Percentiles rank a stretch among this genome's conserved stretches.
These are phyloP conservation scores for Somion occarium DNA, from an alignment of 1,284 basidiomycete species.

Conservation along the genomic window DNA sequence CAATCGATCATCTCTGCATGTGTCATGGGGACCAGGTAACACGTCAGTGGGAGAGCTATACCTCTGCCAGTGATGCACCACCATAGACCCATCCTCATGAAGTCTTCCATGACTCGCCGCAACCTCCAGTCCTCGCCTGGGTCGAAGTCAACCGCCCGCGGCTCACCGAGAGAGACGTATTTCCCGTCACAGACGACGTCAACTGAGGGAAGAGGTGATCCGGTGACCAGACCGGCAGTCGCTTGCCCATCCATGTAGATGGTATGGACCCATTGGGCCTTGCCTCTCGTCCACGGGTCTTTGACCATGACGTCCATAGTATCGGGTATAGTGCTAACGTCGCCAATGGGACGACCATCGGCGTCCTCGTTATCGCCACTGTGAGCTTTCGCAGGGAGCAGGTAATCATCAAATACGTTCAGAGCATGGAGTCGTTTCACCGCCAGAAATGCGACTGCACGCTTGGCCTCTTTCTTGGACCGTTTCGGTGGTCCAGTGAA, in stretches of 20 bases:
- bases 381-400: constrained; percentile 52
- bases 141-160: constrained; percentile 36
- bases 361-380: constrained; percentile 46
- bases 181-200: constrained; percentile 35
- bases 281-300: constrained; percentile 61
- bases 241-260: constrained; percentile 45
- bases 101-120: constrained; percentile 51
- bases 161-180: constrained; percentile 34
- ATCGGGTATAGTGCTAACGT: constrained; percentile 41
- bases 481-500: constrained; percentile 52
- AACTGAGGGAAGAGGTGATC: constrained; percentile 45
- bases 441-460: constrained; percentile 73
- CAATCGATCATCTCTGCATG: constrained; percentile 48
- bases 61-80: constrained; percentile 58
- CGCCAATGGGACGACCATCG: constrained; percentile 39
- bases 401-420: constrained; percentile 75
- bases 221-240: constrained; percentile 57
- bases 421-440: constrained; percentile 62
- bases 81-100: constrained; percentile 58
- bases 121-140: constrained; percentile 39
- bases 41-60: constrained; percentile 43
- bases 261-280: constrained; percentile 56
- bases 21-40: constrained; percentile 61
- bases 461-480: constrained; percentile 76
- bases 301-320: constrained; percentile 52